phyloP scores from a whole-genome alignment of 768 basidiomycete species.

The Termitomyces titanicus region DNA sequence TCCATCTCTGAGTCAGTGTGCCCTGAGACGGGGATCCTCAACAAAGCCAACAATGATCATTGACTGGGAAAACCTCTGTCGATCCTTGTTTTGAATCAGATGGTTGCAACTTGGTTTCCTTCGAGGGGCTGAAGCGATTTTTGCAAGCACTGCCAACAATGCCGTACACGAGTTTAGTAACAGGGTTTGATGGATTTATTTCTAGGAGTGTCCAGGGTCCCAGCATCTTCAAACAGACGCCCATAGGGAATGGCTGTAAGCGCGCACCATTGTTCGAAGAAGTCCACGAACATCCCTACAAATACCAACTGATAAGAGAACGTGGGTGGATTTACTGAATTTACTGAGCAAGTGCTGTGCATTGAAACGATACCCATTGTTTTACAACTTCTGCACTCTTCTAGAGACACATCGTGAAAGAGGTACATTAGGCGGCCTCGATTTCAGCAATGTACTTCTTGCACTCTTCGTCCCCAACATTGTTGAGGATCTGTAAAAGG shows the following conservation, averaged over 20 bases:
- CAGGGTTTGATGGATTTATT: constrained; percentile 3
- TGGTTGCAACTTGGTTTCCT: constrained; percentile 3
- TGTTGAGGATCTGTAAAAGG: constrained; percentile 51
- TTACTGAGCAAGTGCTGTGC: constrained; percentile 6
- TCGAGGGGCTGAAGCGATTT: neutral
- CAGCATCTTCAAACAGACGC: neutral
- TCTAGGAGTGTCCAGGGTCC: constrained; percentile 11
- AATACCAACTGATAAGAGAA: neutral
- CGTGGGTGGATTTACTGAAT: neutral
- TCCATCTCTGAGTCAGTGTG: neutral
- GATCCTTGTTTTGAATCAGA: constrained; percentile 8
- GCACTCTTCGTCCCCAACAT: constrained; percentile 44
- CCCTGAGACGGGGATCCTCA: neutral
- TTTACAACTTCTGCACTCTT: neutral
- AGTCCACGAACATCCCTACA: neutral
- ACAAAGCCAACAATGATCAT: neutral
- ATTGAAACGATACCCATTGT: neutral
- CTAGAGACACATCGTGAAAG: neutral
- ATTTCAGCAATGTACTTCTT: constrained; percentile 58
- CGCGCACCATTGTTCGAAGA: neutral
- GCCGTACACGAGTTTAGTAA: constrained; percentile 4
- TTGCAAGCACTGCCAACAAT: constrained; percentile 11
- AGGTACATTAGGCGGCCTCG: constrained; percentile 38
- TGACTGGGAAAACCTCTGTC: neutral
- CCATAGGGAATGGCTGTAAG: constrained; percentile 5